Conservation (phyloP, 2,329 filamentous ascomycete species). For the Aspergillus carbonarius region DNA sequence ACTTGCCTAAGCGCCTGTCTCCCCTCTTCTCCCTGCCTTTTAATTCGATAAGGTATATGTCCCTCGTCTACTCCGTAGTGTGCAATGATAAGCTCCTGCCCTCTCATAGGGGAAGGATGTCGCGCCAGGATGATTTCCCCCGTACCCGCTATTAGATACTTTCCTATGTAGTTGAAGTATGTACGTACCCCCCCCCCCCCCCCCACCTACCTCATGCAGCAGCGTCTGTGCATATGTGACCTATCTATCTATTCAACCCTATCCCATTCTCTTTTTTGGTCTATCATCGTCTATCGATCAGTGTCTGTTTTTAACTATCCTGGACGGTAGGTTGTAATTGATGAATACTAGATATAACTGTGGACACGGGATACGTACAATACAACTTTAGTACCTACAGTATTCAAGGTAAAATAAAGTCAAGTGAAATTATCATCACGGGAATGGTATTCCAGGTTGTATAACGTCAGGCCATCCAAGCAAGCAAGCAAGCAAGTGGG, state of each 20-base stretch:
- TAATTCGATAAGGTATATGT: neutral
- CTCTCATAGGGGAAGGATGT: neutral
- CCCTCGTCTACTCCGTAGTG: too few species aligned
- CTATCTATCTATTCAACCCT: neutral
- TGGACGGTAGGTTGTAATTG: neutral
- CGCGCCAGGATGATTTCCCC: neutral
- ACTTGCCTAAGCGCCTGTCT: neutral
- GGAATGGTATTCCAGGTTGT: too few species aligned
- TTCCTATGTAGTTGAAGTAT: too few species aligned
- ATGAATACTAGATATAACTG: too few species aligned
- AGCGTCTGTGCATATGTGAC: neutral
- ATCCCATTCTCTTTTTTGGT: neutral
- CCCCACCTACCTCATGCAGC: neutral
- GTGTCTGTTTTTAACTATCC: too few species aligned
- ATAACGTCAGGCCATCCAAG: neutral
- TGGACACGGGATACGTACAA: too few species aligned
- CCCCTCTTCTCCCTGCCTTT: too few species aligned
- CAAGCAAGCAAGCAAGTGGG: neutral
- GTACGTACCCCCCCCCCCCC: too few species aligned
- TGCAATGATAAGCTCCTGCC: constrained; percentile 1
- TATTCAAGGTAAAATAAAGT: too few species aligned
- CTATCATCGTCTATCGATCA: neutral
- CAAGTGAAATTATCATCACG: too few species aligned
- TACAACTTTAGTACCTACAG: too few species aligned
- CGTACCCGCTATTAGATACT: neutral